Evolutionary conservation across 345 rosid genomes (phyloP), one percentile per base, ranked within the genome.

Genomic region (Linum usitatissimum): DNA sequence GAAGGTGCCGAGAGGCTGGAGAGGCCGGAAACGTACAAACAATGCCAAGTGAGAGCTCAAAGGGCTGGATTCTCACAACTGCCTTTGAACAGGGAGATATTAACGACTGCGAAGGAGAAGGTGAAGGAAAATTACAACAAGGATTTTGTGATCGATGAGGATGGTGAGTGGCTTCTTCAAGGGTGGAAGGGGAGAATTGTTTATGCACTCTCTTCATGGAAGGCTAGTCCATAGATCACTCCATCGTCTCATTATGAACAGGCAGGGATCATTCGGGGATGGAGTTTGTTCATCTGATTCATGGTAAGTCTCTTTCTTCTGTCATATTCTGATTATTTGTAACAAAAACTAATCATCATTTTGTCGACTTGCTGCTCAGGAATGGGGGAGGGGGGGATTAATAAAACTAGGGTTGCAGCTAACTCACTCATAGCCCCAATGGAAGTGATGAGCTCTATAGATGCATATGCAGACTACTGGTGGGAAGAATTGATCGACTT

Each of bases 1-100:
- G 90, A 84, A 68, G 90, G 84, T 21, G 53, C 62, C 0, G 79
- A 82, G 67, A 77, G 90, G 72, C 64, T 78, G 1, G 92, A 83
- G 45, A 82, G 90, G 77, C 81, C 81, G 8, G 79, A 78, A 70
- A 72, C 79, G 42, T 78, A 75, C 79, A 78, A 67, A 71, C 73
- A 67, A 23, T 78, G 72, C 59, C 77, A 78, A 4, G 30, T 53
- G 18, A 74, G 79, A 57, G 62, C 21, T 36, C 53, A 15, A 21
- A 71, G 81, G 64, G 75, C 77, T 2, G 81, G 81, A 55, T 78
- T 78, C 59, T 66, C 40, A 66, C 81, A 64, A 62, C 74, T 74
- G 30, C 81, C 79, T 6, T 64, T 75, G 64, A 66, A 71, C 68
- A 30, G 20, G 34, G 75, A 75, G 48, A 64, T 75, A 31, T 64